phyloP scores from a whole-genome alignment of 768 basidiomycete species.

The Boletus subcaerulescens region DNA sequence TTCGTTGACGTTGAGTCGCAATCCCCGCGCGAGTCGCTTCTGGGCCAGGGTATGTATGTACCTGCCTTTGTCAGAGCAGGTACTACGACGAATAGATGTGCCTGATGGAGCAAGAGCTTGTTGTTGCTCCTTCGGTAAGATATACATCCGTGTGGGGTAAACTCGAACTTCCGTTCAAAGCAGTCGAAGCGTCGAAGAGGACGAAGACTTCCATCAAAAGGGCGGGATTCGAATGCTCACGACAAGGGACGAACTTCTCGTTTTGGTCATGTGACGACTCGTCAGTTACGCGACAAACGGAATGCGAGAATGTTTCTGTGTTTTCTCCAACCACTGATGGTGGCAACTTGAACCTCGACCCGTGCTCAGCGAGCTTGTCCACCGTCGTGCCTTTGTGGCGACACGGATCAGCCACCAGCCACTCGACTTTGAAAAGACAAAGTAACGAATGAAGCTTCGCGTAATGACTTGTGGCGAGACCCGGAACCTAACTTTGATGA shows the following conservation, averaged over 20 bases:
- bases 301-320: background rate
- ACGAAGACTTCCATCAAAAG: no score
- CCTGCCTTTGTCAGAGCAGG: slow-evolving; percentile 77
- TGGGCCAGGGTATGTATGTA: slow-evolving; percentile 70
- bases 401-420: background rate
- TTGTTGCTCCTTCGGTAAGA: slow-evolving; percentile 72
- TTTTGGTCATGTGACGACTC: slow-evolving; percentile 9
- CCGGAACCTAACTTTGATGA: background rate
- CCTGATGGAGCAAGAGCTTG: slow-evolving; percentile 74
- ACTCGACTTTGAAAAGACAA: slow-evolving; percentile 12
- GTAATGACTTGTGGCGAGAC: background rate
- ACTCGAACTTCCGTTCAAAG: background rate
- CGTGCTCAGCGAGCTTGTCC: background rate
- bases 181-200: background rate
- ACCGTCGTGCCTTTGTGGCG: background rate
- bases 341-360: slow-evolving; percentile 1
- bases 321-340: slow-evolving; percentile 1
- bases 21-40: slow-evolving; percentile 90
- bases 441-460: background rate
- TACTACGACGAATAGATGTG: slow-evolving; percentile 21
- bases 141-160: slow-evolving; percentile 47
- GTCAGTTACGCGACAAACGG: slow-evolving; percentile 4
- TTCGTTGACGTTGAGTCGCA: slow-evolving; percentile 84
- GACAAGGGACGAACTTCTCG: slow-evolving; percentile 4
- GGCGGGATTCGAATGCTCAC: background rate